These are phyloP conservation scores for Polyplosphaeria fusca DNA, from an alignment of 495 filamentous ascomycete species.

Conservation along the genomic window DNA sequence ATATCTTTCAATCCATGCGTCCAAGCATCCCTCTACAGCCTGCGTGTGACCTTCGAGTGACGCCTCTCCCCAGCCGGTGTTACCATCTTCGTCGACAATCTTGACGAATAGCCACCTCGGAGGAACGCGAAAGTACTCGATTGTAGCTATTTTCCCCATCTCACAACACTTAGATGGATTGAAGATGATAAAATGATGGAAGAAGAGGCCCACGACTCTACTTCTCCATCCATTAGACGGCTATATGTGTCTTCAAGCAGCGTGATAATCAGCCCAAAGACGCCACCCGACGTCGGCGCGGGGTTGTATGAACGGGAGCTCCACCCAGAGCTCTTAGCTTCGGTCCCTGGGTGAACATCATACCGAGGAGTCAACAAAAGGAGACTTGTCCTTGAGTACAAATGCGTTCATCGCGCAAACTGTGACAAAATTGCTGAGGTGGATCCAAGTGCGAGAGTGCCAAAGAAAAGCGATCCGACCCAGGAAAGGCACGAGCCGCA, in stretches of 20 bases:
- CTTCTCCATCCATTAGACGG: not conserved
- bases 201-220: not conserved
- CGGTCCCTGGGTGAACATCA: conserved; percentile 13
- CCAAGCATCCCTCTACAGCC: conserved; percentile 71
- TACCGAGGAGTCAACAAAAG: too few relatives aligned
- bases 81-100: conserved; percentile 60
- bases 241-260: not conserved
- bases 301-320: conserved; percentile 5
- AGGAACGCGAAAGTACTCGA: conserved; percentile 72
- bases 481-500: conserved; percentile 25
- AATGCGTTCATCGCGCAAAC: too few relatives aligned
- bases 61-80: conserved; percentile 75
- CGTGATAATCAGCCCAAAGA: too few relatives aligned
- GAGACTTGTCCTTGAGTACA: too few relatives aligned
- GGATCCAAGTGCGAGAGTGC: too few relatives aligned
- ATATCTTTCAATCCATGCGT: conserved; percentile 62
- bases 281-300: conserved; percentile 25
- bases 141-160: conserved; percentile 66
- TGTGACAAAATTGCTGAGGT: too few relatives aligned
- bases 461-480: too few relatives aligned
- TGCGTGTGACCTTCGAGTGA: conserved; percentile 73
- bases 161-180: not conserved
- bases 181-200: not conserved
- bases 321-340: conserved; percentile 7
- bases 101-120: conserved; percentile 82